These are phyloP conservation scores for Bathelium albidoporum DNA, from an alignment of 495 filamentous ascomycete genomes.

Conservation along the genomic window DNA sequence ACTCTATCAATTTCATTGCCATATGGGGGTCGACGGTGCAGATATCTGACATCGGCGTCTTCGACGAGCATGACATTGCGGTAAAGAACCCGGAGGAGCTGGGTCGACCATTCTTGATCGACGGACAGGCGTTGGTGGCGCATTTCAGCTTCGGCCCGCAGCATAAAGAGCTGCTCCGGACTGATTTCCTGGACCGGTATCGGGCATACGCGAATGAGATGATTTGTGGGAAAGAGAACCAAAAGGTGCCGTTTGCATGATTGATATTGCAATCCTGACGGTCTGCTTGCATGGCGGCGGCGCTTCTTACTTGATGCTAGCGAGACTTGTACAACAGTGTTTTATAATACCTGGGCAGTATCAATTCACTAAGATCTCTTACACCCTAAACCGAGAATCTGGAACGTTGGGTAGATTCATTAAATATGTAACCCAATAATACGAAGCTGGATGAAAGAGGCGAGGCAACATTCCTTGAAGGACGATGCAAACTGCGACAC, in stretches of 20 bases:
- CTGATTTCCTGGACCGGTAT: conserved; percentile 44
- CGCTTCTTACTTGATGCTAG: no score
- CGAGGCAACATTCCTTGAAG: no score
- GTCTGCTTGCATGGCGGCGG: neutral
- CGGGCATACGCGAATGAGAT: conserved; percentile 42
- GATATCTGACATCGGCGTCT: neutral
- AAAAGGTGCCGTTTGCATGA: conserved; percentile 1
- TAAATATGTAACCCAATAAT: no score
- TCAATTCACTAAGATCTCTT: no score
- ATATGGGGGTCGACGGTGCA: neutral
- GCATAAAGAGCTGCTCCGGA: conserved; percentile 33
- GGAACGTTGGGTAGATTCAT: no score
- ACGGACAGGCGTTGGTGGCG: conserved; percentile 42
- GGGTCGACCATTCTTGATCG: conserved; percentile 20
- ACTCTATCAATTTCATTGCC: neutral
- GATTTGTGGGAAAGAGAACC: conserved; percentile 21
- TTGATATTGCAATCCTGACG: neutral
- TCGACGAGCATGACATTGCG: neutral
- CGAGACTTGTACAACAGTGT: no score
- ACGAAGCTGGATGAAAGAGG: no score
- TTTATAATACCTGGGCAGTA: no score
- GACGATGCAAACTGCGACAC: no score
- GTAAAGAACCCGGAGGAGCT: neutral
- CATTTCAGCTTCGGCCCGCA: conserved; percentile 40
- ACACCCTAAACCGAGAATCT: no score